Conservation (phyloP, 106 monocot species). For the Dendrobium officinale region DNA sequence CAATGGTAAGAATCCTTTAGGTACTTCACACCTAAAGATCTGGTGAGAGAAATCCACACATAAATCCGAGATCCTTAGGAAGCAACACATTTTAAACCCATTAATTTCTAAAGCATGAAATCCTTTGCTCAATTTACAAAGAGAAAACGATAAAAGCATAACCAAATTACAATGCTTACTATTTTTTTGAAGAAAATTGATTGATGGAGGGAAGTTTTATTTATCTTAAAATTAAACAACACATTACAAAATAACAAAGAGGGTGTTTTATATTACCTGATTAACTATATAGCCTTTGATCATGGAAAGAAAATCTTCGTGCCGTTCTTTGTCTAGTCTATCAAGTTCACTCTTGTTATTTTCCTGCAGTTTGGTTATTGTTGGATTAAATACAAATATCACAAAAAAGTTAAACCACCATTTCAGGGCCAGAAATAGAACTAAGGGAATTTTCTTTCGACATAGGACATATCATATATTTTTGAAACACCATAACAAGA, state of each 20-base stretch:
- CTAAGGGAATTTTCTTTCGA: not conserved
- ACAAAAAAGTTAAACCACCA: not conserved
- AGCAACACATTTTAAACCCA: not conserved
- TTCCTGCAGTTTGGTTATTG: slow-evolving; percentile 29
- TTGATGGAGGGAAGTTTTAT: too few species aligned
- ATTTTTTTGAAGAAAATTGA: not conserved
- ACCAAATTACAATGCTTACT: not conserved
- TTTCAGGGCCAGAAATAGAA: not conserved
- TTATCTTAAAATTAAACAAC: not conserved
- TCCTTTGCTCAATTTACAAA: not conserved
- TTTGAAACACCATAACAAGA: not conserved
- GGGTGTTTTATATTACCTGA: slow-evolving; percentile 26
- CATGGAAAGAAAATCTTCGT: slow-evolving; percentile 52
- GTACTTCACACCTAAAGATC: not conserved
- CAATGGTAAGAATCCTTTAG: not conserved
- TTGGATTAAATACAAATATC: not conserved
- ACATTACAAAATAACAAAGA: not conserved
- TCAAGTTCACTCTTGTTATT: slow-evolving; percentile 58
- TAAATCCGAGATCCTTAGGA: not conserved
- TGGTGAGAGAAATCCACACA: not conserved
- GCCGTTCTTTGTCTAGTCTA: slow-evolving; percentile 52
- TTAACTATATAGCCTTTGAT: slow-evolving; percentile 59
- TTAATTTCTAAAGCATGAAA: not conserved
- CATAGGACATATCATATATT: not conserved
- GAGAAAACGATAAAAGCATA: not conserved